Base-by-base conservation (phyloP, 2,329 filamentous ascomycete genomes). In the Fusarium irregulare region DNA sequence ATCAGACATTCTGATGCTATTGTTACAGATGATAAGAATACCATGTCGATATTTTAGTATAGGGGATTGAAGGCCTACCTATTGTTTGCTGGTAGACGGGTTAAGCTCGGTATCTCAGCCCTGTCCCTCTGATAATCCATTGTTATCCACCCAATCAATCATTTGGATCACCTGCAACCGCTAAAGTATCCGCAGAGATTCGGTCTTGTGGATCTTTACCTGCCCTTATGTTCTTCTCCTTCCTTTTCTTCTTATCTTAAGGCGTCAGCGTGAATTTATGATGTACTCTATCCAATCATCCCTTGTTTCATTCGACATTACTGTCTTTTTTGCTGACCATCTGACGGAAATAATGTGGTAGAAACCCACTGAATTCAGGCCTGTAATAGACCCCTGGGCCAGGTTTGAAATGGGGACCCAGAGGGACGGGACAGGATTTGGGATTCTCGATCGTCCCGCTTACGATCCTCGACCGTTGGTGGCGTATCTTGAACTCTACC, bases 401-500 rank as follows among this genome's bases (percentile, higher is more conserved):
- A n/a, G 12, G 2, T n/a, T 32, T 42, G 37, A 44, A 27, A 51
- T 62, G 41, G 50, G 57, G 63, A 66, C 47, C 63, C 63, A 66
- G 61, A 55, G 42, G 25, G 8, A 66, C 13, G 63, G 61, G 55
- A 49, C 47, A 54, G 53, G 34, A 66, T 53, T 45, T 65, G 62
- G 60, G 63, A 66, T 66, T 66, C 30, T 53, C 61, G 61, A 66
- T 66, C 63, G 63, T 66, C 61, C 63, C 63, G 63, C 63, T 54
- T 49, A 20, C 48, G 63, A 66, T 66, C 62, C 48, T 40, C 37
- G 54, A 60, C 63, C 55, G 63, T 66, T 66, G 37, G 61, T 66
- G 63, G 63, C 62, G 63, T 42, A 32, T 64, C 44, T 60, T 20
- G 25, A 42, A 37, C 27, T 51, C 23, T 41, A 27, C n/a, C 46